Percentiles rank a stretch among this genome's conserved stretches.
Evolutionary conservation across 805 yeast genomes (phyloP).

Genomic region (Ogataea trehalophila): DNA sequence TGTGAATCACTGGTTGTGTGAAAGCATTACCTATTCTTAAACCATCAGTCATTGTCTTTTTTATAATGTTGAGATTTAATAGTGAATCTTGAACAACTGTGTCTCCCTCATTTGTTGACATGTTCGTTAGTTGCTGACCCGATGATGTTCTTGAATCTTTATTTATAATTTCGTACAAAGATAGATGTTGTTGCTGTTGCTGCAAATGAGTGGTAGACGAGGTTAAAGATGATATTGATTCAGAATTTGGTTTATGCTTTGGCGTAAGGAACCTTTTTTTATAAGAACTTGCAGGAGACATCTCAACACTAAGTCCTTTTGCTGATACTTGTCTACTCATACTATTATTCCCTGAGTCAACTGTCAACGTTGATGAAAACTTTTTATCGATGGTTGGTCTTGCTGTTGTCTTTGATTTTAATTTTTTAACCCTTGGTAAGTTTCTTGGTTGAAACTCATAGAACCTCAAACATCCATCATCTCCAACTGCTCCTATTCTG

Average conservation of each 20-base stretch:
- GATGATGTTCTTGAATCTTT: slow-evolving; percentile 14
- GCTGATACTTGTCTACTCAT: slow-evolving; percentile 6
- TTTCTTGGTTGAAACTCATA: slow-evolving; percentile 52
- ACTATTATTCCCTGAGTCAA: slow-evolving; percentile 9
- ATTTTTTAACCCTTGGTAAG: slow-evolving; percentile 32
- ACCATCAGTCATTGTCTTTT: background rate
- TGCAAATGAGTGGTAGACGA: slow-evolving; percentile 19
- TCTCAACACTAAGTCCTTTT: background rate
- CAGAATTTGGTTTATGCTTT: slow-evolving; percentile 15
- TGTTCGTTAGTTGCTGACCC: background rate
- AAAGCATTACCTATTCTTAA: background rate
- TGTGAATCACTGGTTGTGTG: slow-evolving; percentile 20
- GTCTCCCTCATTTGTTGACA: background rate
- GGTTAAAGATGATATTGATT: slow-evolving; percentile 28
- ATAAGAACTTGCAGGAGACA: slow-evolving; percentile 1
- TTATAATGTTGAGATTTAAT: background rate
- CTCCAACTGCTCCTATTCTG: slow-evolving; percentile 50
- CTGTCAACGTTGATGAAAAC: slow-evolving; percentile 10
- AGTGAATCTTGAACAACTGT: background rate
- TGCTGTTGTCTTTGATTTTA: slow-evolving; percentile 2
- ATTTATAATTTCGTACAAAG: slow-evolving; percentile 25
- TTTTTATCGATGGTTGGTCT: slow-evolving; percentile 11
- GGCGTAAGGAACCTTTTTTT: slow-evolving; percentile 11
- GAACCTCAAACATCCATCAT: slow-evolving; percentile 46
- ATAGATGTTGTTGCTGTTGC: slow-evolving; percentile 20